Evolutionary conservation across 2,329 filamentous ascomycete species (phyloP), one percentile per base, ranked within the genome.

Genomic region (Metarhizium album): DNA sequence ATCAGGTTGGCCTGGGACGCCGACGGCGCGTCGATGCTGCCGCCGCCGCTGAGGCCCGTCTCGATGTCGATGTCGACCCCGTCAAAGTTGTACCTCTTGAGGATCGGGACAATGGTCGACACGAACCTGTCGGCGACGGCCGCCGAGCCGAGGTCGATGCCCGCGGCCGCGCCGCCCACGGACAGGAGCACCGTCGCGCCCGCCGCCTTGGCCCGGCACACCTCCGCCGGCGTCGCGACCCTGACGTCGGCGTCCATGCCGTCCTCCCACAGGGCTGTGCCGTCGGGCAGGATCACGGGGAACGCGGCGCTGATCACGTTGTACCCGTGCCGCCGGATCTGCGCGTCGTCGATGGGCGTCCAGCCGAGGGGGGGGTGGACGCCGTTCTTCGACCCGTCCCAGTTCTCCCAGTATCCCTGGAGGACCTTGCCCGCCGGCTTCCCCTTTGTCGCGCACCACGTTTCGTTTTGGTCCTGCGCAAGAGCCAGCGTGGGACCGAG

Each of bases 1-100:
- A 67, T 64, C 31, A 67, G 56, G 57, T 67, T 67, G 38, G 56
- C 35, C 49, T 67, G 65, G 13, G 62, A 61, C 1, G 64, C 58
- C 14, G 65, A 67, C 38, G 67, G 54, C 2, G 54, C 54, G 48
- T 51, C 56, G 50, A 67, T 60, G 56, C 53, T 58, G 50, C 64
- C 64, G 53, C 59, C 64, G 56, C 60, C 61, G 14, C 20, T 57
- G 50, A 67, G 53, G 11, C 65, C 65, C 23, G 60, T 45, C 53
- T 67, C 65, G 42, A 67, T 66, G 43, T 67, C 65, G 42, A 67
- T 67, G 51, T 67, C 65, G 45, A 67, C 62, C 22, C 65, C 65
- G 54, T 67, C 65, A 49, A 67, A 67, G 55, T 67, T 67, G 57
- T 64, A 66, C 51, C 58, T 45, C 54, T 64, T 61, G 45, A 67